Evolutionary conservation across 805 yeast genomes (phyloP).

Genomic region (Metahyphopichia silvanorum): DNA sequence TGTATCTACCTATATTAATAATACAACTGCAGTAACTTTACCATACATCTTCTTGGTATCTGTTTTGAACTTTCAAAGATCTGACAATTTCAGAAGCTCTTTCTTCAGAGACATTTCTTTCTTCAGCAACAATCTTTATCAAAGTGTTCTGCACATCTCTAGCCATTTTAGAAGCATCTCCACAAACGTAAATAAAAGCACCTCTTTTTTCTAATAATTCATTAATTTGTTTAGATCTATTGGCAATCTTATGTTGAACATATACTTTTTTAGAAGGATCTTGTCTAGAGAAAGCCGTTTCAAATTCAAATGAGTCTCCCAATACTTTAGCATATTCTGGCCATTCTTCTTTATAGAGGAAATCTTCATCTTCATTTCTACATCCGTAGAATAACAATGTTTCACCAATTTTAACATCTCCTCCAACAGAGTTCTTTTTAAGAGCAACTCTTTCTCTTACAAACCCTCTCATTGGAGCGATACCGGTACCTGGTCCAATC

Average conservation of each 20-base stretch:
- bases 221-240: slow-evolving; percentile 51
- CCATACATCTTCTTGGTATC: slow-evolving; percentile 98
- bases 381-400: slow-evolving; percentile 83
- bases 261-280: slow-evolving; percentile 54
- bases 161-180: slow-evolving; percentile 96
- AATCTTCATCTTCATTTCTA: slow-evolving; percentile 76
- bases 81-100: slow-evolving; percentile 77
- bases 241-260: slow-evolving; percentile 76
- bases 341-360: slow-evolving; percentile 89
- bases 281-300: slow-evolving; percentile 87
- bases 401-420: slow-evolving; percentile 52
- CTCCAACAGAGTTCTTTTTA: slow-evolving; percentile 25
- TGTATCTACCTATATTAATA: too few species aligned
- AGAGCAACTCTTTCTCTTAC: slow-evolving; percentile 76
- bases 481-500: slow-evolving; percentile 99
- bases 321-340: slow-evolving; percentile 59
- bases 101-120: slow-evolving; percentile 60
- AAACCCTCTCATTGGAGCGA: slow-evolving; percentile 97
- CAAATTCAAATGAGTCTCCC: slow-evolving; percentile 63
- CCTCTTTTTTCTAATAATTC: slow-evolving; percentile 55
- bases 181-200: slow-evolving; percentile 92
- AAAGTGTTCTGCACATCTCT: slow-evolving; percentile 81
- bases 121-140: slow-evolving; percentile 55
- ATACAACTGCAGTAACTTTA: slow-evolving; percentile 30
- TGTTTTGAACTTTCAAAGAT: slow-evolving; percentile 75